These are phyloP conservation scores for Potentilla sterilis DNA, from an alignment of 306 rosid genomes.

Conservation along the genomic window DNA sequence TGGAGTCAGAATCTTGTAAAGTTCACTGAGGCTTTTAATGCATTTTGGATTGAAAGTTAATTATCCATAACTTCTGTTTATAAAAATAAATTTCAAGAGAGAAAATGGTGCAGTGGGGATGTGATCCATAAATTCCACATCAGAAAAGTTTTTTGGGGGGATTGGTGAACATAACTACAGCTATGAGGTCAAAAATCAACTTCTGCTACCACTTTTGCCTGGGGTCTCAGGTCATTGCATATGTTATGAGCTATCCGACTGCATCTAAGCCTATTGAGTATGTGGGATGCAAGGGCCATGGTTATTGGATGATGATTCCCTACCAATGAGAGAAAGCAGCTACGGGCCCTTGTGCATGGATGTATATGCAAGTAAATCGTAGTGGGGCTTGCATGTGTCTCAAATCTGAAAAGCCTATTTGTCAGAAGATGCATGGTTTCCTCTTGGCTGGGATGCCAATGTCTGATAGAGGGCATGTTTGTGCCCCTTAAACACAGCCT, in stretches of 20 bases:
- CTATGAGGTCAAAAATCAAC: neutral
- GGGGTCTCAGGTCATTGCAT: neutral
- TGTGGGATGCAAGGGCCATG: neutral
- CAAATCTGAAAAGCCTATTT: neutral
- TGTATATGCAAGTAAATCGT: neutral
- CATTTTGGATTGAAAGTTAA: neutral
- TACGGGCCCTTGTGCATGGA: neutral
- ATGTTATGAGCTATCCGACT: neutral
- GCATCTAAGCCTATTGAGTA: neutral
- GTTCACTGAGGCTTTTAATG: neutral
- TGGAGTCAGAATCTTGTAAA: no score
- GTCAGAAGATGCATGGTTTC: neutral
- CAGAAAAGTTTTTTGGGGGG: neutral
- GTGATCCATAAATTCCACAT: neutral
- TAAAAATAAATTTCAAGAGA: neutral
- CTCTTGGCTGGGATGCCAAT: neutral
- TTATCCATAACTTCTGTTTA: neutral
- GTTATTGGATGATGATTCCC: neutral
- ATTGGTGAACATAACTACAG: neutral
- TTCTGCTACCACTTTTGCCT: neutral
- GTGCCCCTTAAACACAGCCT: neutral
- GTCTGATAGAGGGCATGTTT: neutral
- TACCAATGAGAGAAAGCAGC: neutral
- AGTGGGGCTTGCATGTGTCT: neutral
- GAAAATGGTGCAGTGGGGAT: neutral